Base-by-base conservation (phyloP, 1,284 basidiomycete species). In the Trametes hirsuta region DNA sequence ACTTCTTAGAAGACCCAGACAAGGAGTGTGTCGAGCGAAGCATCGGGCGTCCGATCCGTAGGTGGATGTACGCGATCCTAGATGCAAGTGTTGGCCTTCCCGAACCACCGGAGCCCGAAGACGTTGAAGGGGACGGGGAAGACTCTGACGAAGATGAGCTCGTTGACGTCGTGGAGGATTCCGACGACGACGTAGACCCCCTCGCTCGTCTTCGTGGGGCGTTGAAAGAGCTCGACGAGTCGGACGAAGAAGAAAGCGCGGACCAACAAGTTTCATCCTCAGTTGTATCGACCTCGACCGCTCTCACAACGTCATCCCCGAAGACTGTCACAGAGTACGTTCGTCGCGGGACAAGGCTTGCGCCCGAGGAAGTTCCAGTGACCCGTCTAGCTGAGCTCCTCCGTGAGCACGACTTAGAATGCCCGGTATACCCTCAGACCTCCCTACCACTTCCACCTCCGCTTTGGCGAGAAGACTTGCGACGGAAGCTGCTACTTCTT, bases 1-100 rank as follows among this genome's bases (percentile, higher is more conserved):
- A 86, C n/a, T 91, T 90, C 69, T 79, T 94, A 22, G 91, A 94
- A 59, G 82, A 85, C 66, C 91, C 91, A 0, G 91, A 94, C 70
- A 60, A 81, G 40, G 87, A 91, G 71, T 84, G 81, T 1, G 84
- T 87, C 6, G 76, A 81, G 10, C 74, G 82, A 47, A 85, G 80
- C 54, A 80, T 93, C 25, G 85, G 85, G 6, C 73, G 85, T 18
- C 81, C 84, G 0, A 79, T 93, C 35, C 80, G 89, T n/a, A 69
- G 76, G 47, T 89, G 86, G 85, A 77, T 81, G 24, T 91, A 91
- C 70, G 80, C 90, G 0, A 75, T 93, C 21, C 68, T 94, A 41
- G 83, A 90, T 47, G 83, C 88, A 63, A 83, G 81, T 4, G 73
- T 91, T 44, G 89, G 87, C 30, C 72, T 91, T 41, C 81, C 83